Evolutionary conservation across 768 basidiomycete genomes (phyloP).

Genomic region (Lactarius akahatsu): DNA sequence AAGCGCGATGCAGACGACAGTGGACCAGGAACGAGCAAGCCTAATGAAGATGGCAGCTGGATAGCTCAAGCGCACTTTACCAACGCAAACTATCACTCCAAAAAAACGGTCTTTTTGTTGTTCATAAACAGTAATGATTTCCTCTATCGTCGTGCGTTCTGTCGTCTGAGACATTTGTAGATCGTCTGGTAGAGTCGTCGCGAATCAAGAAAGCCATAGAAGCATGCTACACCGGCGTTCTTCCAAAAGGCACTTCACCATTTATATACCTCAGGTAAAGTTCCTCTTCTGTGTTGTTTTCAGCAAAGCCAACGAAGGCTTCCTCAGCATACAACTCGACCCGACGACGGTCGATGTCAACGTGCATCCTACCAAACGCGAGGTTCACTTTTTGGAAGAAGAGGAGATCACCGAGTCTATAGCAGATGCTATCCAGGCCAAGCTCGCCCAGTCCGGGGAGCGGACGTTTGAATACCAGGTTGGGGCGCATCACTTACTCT

Average conservation of each 20-base stretch:
- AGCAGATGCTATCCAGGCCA: constrained; percentile 71
- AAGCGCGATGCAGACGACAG: constrained; percentile 34
- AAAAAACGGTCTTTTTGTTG: constrained; percentile 79
- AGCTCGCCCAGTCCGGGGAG: constrained; percentile 38
- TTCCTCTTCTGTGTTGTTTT: not conserved
- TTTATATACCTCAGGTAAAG: constrained; percentile 93
- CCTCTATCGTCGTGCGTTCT: not conserved
- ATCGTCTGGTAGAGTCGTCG: constrained; percentile 87
- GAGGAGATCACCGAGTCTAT: constrained; percentile 80
- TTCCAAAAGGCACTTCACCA: constrained; percentile 87
- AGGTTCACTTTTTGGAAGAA: constrained; percentile 93
- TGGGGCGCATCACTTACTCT: not conserved
- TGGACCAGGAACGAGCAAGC: constrained; percentile 36
- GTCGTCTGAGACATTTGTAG: constrained; percentile 41
- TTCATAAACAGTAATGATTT: constrained; percentile 87
- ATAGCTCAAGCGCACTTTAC: constrained; percentile 74
- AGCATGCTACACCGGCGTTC: constrained; percentile 73
- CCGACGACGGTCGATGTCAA: constrained; percentile 93
- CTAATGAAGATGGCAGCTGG: constrained; percentile 48
- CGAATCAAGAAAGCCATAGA: constrained; percentile 88
- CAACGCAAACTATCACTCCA: constrained; percentile 85
- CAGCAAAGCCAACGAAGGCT: constrained; percentile 1
- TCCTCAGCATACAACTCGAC: constrained; percentile 70
- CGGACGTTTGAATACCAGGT: constrained; percentile 75
- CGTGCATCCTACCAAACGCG: constrained; percentile 96